phyloP scores from a whole-genome alignment of 495 filamentous ascomycete species.

The Lophiotrema nucula region DNA sequence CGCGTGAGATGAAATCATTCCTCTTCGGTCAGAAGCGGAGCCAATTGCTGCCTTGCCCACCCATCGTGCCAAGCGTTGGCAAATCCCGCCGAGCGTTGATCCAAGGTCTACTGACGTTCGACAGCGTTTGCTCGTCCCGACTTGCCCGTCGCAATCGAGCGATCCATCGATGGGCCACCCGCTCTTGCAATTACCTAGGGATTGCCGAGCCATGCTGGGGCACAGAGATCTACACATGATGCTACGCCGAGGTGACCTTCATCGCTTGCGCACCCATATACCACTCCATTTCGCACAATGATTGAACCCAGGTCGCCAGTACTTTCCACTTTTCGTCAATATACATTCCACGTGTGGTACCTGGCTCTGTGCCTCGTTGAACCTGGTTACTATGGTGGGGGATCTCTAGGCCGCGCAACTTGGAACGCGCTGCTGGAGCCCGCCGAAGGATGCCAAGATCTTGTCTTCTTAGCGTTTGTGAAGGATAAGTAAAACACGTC shows the following conservation, averaged over 20 bases:
- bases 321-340: not conserved
- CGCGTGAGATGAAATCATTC: too few species aligned
- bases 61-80: not conserved
- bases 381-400: not conserved
- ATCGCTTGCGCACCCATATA: not conserved
- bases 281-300: not conserved
- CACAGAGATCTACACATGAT: conserved; percentile 17
- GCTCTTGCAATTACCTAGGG: not conserved
- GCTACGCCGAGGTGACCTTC: not conserved
- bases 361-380: not conserved
- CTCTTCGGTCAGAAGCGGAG: too few species aligned
- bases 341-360: not conserved
- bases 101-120: not conserved
- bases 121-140: not conserved
- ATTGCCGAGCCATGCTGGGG: not conserved
- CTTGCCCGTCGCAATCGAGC: too few species aligned
- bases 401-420: not conserved
- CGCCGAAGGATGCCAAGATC: conserved; percentile 19
- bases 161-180: not conserved
- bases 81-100: not conserved
- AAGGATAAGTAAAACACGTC: conserved; percentile 23
- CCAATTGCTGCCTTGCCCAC: too few species aligned
- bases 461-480: conserved; percentile 19
- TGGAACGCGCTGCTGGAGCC: not conserved
- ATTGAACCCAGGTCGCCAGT: not conserved